Base-by-base conservation (phyloP, 2,329 filamentous ascomycete species). In the Phyllosticta citriasiana region DNA sequence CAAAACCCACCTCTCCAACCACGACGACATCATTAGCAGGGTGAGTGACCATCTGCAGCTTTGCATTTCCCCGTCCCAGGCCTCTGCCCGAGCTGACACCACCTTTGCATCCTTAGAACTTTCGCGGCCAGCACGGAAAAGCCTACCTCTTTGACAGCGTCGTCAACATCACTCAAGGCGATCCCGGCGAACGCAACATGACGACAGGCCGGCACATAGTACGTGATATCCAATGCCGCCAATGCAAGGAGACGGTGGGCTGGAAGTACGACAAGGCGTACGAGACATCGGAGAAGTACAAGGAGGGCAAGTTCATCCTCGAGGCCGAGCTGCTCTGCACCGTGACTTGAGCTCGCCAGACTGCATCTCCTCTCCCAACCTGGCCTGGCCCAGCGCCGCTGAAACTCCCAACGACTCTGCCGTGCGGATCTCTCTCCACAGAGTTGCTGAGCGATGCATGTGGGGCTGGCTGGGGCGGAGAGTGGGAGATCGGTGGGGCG, bases 221-320 rank as follows among this genome's bases (percentile, higher is more conserved):
- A 55, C 87, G 94, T 62, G 94, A 99, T 73, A 97, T 99, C 69
- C 81, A 81, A 62, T 99, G 94, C 79, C 84, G 88, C 62, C 89
- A 96, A 75, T 99, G 94, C 82, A 88, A 88, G 72, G 88, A 92
- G 74, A 88, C 88, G 30, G 94, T 99, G 59, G 94, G 94, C 40
- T 99, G 94, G 94, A 97, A 96, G 75, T 99, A 99, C 74, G 94
- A 99, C 76, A 96, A 95, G 78, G 94, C 94, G 1, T 97, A 89
- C 73, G 94, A 99, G 78, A 76, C 80, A 35, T 87, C 82, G 65
- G 93, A 99, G 82, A 96, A 96, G 78, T 99, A 99, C 78, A 99
- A 99, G 80, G 94, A 99, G 80, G 92, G 91, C 61, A 99, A 97
- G 78, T 97, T 89, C 73, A 99, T 99, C 63, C 81, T 99, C 62